Evolutionary conservation across 2,329 filamentous ascomycete genomes (phyloP).

Genomic region (Colletotrichum musicola): DNA sequence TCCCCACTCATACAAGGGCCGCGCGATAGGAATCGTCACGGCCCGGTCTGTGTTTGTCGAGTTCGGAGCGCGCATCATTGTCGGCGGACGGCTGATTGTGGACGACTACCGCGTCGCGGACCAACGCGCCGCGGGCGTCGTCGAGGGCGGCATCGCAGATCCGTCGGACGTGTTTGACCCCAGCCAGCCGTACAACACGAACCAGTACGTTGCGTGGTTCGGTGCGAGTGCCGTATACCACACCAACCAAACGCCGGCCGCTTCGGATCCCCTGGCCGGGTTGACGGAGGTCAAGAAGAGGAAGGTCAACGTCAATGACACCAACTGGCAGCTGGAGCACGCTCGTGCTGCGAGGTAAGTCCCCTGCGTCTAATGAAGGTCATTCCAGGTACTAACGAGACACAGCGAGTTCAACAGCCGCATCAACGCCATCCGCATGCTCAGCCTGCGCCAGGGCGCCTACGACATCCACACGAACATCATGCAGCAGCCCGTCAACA

Average conservation of each 20-base stretch:
- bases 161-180: slow-evolving; percentile 84
- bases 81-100: slow-evolving; percentile 85
- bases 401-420: slow-evolving; percentile 84
- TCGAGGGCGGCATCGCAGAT: slow-evolving; percentile 92
- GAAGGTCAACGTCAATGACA: slow-evolving; percentile 88
- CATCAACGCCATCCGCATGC: slow-evolving; percentile 75
- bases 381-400: background rate
- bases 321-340: slow-evolving; percentile 98
- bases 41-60: slow-evolving; percentile 97
- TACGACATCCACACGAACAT: slow-evolving; percentile 96
- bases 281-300: slow-evolving; percentile 87
- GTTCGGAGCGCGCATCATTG: slow-evolving; percentile 93
- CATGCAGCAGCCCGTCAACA: slow-evolving; percentile 87
- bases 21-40: slow-evolving; percentile 96
- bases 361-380: background rate
- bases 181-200: slow-evolving; percentile 95
- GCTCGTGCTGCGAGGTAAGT: slow-evolving; percentile 88
- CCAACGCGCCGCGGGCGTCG: slow-evolving; percentile 79
- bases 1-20: slow-evolving; percentile 97
- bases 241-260: slow-evolving; percentile 76
- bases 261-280: slow-evolving; percentile 77
- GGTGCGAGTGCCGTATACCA: slow-evolving; percentile 97
- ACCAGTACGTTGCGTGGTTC: slow-evolving; percentile 99
- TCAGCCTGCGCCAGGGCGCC: slow-evolving; percentile 76
- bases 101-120: slow-evolving; percentile 91